These are phyloP conservation scores for Colletotrichum navitas DNA, from an alignment of 2,329 filamentous ascomycete species.

Conservation along the genomic window DNA sequence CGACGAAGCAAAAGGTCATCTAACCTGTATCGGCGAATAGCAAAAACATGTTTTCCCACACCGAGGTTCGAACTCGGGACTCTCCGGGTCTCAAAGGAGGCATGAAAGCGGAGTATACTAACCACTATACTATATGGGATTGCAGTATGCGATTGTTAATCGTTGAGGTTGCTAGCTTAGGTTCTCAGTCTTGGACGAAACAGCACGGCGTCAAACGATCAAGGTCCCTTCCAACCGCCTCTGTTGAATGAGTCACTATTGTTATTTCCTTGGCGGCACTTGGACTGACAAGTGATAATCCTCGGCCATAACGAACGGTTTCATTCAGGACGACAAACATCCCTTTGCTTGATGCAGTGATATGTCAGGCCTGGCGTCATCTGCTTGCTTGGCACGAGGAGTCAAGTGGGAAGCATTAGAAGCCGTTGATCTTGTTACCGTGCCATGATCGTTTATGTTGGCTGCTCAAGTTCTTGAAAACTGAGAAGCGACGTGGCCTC, in stretches of 20 bases:
- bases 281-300: background rate
- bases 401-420: background rate
- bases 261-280: background rate
- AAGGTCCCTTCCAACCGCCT: background rate
- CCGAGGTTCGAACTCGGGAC: slow-evolving; percentile 39
- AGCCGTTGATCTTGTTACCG: background rate
- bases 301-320: rapidly evolving
- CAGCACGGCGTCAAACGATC: too few species aligned
- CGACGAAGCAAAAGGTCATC: background rate
- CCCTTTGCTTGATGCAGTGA: background rate
- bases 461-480: background rate
- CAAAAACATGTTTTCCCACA: slow-evolving; percentile 10
- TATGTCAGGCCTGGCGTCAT: background rate
- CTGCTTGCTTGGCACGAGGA: background rate
- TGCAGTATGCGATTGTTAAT: too few species aligned
- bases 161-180: too few species aligned
- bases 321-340: background rate
- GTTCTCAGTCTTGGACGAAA: too few species aligned
- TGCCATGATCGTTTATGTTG: background rate
- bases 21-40: background rate
- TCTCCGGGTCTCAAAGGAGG: slow-evolving; percentile 8
- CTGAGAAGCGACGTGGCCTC: slow-evolving; percentile 33
- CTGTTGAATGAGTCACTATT: too few species aligned
- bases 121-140: slow-evolving; percentile 39
- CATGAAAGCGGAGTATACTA: slow-evolving; percentile 41